phyloP scores from a whole-genome alignment of 2,329 filamentous ascomycete genomes.

The Fonsecaea nubica region DNA sequence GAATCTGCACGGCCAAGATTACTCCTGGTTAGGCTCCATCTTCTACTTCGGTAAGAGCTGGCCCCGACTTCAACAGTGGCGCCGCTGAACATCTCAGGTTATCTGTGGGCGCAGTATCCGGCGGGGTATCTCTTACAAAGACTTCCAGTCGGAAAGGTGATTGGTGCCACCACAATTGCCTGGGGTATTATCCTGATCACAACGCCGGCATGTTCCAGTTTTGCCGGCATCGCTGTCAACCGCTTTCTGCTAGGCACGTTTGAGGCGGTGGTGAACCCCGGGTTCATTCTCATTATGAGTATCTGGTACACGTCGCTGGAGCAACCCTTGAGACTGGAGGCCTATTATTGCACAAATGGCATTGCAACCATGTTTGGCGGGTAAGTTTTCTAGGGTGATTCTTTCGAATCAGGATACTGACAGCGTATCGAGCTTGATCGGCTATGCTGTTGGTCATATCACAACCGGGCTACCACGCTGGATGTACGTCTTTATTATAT shows the following conservation, averaged over 20 bases:
- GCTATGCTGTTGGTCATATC: slow-evolving; percentile 35
- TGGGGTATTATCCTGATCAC: slow-evolving; percentile 35
- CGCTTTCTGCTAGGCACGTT: slow-evolving; percentile 32
- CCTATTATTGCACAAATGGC: slow-evolving; percentile 56
- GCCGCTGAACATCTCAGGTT: slow-evolving; percentile 39
- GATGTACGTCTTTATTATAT: slow-evolving; percentile 40
- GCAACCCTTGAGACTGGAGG: slow-evolving; percentile 31
- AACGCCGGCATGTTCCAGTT: slow-evolving; percentile 30
- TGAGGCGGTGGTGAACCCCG: slow-evolving; percentile 43
- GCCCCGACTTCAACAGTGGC: not conserved
- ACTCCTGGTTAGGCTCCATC: slow-evolving; percentile 56
- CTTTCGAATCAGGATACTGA: slow-evolving; percentile 43
- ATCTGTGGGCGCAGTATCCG: slow-evolving; percentile 59
- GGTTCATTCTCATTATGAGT: slow-evolving; percentile 43
- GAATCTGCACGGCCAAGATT: slow-evolving; percentile 53
- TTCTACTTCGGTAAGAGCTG: slow-evolving; percentile 52
- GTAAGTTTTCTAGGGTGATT: slow-evolving; percentile 55
- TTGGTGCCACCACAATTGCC: slow-evolving; percentile 46
- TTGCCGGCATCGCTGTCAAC: slow-evolving; percentile 33
- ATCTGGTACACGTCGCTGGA: slow-evolving; percentile 37
- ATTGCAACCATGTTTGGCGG: slow-evolving; percentile 68
- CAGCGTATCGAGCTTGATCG: slow-evolving; percentile 27
- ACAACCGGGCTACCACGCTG: slow-evolving; percentile 31
- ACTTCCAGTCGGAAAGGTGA: slow-evolving; percentile 57
- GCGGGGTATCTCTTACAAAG: slow-evolving; percentile 58